phyloP scores from a whole-genome alignment of 768 basidiomycete genomes.

The Pulveroboletus sp. region DNA sequence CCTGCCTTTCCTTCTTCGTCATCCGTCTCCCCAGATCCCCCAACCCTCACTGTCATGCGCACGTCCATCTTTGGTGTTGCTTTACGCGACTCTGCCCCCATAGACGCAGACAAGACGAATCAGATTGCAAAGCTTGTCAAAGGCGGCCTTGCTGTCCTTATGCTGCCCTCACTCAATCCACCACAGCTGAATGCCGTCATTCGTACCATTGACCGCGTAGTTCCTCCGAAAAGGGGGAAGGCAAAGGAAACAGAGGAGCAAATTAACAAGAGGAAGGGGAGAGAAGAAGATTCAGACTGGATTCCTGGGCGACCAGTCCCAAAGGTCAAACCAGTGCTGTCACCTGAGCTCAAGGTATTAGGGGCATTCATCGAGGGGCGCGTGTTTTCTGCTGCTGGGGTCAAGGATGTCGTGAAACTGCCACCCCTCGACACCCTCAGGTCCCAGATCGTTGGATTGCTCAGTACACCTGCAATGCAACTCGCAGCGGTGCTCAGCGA shows the following conservation, averaged over 20 bases:
- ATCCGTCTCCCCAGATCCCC: slow-evolving; percentile 31
- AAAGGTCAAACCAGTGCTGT: slow-evolving; percentile 47
- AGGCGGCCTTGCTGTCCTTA: slow-evolving; percentile 63
- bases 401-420: slow-evolving; percentile 64
- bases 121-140: slow-evolving; percentile 52
- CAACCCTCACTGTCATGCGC: slow-evolving; percentile 64
- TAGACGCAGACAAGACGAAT: slow-evolving; percentile 45
- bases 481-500: slow-evolving; percentile 66
- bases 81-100: slow-evolving; percentile 52
- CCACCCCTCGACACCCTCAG: slow-evolving; percentile 75
- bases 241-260: slow-evolving; percentile 48
- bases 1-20: slow-evolving; percentile 32
- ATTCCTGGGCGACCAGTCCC: slow-evolving; percentile 69
- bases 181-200: slow-evolving; percentile 66
- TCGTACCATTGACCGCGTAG: slow-evolving; percentile 58
- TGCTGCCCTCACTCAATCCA: slow-evolving; percentile 64
- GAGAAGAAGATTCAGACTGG: slow-evolving; percentile 55
- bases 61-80: slow-evolving; percentile 79
- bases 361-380: slow-evolving; percentile 78
- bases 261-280: slow-evolving; percentile 38
- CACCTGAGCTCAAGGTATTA: slow-evolving; percentile 67
- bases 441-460: slow-evolving; percentile 79
- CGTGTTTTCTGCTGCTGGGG: slow-evolving; percentile 54
- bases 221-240: slow-evolving; percentile 54
- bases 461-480: slow-evolving; percentile 71